These are phyloP conservation scores for Triticum turgidum DNA, from an alignment of 176 grass and related monocot genomes.

Conservation along the genomic window DNA sequence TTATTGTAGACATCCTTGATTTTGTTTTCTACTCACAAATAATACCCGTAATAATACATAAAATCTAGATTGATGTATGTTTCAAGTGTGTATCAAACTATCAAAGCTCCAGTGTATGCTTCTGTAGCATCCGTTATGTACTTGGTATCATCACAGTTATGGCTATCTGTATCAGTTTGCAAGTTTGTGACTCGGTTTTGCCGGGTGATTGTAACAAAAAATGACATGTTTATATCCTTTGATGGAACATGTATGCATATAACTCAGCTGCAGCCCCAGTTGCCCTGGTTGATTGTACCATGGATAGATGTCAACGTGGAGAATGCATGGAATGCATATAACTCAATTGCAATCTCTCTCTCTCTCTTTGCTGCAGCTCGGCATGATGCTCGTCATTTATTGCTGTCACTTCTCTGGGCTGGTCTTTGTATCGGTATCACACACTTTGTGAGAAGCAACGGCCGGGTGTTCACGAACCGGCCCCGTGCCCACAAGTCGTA, in stretches of 20 bases:
- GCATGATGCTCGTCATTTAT: slow-evolving; percentile 63
- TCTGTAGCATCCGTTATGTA: not conserved
- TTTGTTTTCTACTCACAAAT: not conserved
- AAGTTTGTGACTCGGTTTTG: not conserved
- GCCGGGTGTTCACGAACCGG: slow-evolving; percentile 74
- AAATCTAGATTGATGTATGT: slow-evolving; percentile 4
- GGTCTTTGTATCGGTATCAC: slow-evolving; percentile 73
- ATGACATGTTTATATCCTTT: not conserved
- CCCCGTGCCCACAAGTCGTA: slow-evolving; percentile 60
- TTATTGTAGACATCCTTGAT: slow-evolving; percentile 17
- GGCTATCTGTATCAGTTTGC: not conserved
- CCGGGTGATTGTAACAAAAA: not conserved
- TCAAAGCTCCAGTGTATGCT: not conserved
- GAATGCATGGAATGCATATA: not conserved
- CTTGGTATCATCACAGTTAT: not conserved
- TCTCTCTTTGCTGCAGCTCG: slow-evolving; percentile 53
- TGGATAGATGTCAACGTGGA: not conserved
- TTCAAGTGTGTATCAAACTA: not conserved
- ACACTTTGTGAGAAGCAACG: slow-evolving; percentile 73
- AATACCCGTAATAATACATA: not conserved
- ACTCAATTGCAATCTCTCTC: not conserved
- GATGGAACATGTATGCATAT: not conserved
- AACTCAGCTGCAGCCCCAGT: not conserved
- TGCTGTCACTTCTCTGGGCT: slow-evolving; percentile 81
- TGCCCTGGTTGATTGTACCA: not conserved